These are phyloP conservation scores for Smittium culicis DNA, from an alignment of 371 early-diverging fungal species.

Conservation along the genomic window DNA sequence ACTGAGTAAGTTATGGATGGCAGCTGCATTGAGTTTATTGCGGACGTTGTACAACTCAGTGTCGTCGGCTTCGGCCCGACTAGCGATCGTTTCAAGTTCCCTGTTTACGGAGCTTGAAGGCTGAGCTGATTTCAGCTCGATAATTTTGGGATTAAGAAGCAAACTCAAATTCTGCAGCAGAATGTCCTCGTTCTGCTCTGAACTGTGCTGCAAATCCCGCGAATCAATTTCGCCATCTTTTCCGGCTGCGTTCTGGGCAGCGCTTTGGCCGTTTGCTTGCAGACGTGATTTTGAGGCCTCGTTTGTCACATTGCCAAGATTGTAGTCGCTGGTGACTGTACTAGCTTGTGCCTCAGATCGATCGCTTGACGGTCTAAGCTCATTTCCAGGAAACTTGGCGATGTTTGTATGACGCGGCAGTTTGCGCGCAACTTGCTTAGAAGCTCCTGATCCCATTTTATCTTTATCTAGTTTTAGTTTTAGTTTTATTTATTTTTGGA, in stretches of 20 bases:
- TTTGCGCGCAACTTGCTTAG: background rate
- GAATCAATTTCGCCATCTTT: background rate
- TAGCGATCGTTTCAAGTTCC: conserved; percentile 5
- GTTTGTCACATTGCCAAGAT: too few relatives aligned
- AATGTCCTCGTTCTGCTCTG: background rate
- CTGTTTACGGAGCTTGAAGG: background rate
- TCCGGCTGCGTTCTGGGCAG: background rate
- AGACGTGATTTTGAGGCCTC: background rate
- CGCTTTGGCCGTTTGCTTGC: background rate
- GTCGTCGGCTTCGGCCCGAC: conserved; percentile 5
- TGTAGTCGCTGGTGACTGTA: too few relatives aligned
- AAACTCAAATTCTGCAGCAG: conserved; percentile 7
- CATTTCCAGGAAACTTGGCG: conserved; percentile 3
- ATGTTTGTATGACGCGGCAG: conserved; percentile 6
- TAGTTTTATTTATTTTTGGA: too few relatives aligned
- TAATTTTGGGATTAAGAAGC: conserved; percentile 8
- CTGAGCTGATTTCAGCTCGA: background rate
- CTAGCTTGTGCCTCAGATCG: too few relatives aligned
- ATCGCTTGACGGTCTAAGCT: background rate
- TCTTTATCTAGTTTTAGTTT: too few relatives aligned
- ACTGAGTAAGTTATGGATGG: background rate
- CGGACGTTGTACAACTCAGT: conserved; percentile 3
- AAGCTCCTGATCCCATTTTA: conserved; percentile 10
- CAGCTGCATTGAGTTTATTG: conserved; percentile 4
- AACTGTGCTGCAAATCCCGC: background rate